Evolutionary conservation across 106 monocot genomes (phyloP).

Genomic region (Dactylorhiza incarnata): DNA sequence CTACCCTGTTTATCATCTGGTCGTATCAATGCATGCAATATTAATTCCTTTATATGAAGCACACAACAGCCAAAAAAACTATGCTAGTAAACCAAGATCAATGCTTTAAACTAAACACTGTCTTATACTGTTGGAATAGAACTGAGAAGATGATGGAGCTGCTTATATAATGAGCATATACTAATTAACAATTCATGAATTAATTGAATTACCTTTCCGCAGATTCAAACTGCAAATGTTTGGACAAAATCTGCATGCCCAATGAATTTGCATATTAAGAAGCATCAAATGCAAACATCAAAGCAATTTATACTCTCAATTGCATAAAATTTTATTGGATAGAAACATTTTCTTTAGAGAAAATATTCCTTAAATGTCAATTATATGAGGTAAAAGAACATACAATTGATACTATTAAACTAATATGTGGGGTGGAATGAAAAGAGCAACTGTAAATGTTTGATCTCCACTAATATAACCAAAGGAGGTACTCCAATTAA

Average conservation of each 20-base stretch:
- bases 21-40: neutral
- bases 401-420: neutral
- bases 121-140: neutral
- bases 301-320: neutral
- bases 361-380: neutral
- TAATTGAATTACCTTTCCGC: constrained; percentile 5
- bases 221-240: constrained; percentile 6
- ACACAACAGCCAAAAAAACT: neutral
- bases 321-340: neutral
- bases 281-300: neutral
- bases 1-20: neutral
- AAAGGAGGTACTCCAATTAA: neutral
- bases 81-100: neutral
- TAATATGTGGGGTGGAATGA: neutral
- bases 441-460: neutral
- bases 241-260: constrained; percentile 5
- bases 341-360: neutral
- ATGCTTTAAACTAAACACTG: neutral
- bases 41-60: neutral
- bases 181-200: neutral
- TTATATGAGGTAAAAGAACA: neutral
- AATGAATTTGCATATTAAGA: constrained; percentile 3
- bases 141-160: neutral
- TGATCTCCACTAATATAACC: neutral
- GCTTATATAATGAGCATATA: neutral